Evolutionary conservation across 805 yeast species (phyloP).

Genomic region (Starmerella gropengiesseri): DNA sequence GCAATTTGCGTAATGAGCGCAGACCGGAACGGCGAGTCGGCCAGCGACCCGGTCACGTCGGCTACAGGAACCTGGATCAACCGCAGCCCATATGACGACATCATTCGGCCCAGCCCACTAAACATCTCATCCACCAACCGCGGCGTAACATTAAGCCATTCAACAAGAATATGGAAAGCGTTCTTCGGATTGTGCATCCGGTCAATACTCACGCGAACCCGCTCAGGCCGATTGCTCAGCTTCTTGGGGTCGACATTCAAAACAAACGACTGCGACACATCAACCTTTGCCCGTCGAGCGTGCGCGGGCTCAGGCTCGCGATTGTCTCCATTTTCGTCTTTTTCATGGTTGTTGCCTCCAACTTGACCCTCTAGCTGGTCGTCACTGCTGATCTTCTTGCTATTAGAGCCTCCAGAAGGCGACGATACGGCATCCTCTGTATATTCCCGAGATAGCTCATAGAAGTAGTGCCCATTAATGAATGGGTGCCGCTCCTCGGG

Average conservation of each 20-base stretch:
- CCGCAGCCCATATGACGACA: constrained; percentile 73
- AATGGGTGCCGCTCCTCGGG: constrained; percentile 76
- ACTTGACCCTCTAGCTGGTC: neutral
- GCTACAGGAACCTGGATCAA: constrained; percentile 86
- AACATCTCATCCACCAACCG: constrained; percentile 71
- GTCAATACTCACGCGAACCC: constrained; percentile 77
- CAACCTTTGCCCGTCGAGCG: constrained; percentile 8
- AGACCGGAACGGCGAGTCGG: constrained; percentile 77
- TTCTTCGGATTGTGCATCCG: constrained; percentile 88
- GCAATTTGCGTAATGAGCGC: constrained; percentile 57
- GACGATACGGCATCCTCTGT: constrained; percentile 17
- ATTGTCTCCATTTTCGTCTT: neutral
- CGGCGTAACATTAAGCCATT: constrained; percentile 88
- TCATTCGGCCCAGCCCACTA: constrained; percentile 64
- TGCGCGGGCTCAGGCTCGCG: neutral
- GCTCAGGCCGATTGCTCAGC: constrained; percentile 66
- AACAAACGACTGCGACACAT: constrained; percentile 19
- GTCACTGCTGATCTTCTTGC: neutral
- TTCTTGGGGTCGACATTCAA: constrained; percentile 51
- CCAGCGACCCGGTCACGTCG: constrained; percentile 68
- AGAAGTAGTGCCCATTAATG: constrained; percentile 87
- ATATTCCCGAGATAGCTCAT: constrained; percentile 53
- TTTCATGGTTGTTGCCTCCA: neutral
- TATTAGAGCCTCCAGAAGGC: neutral
- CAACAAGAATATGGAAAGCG: constrained; percentile 80